Evolutionary conservation across 148 eudicot species (phyloP), one percentile per base, ranked within the genome.

Genomic region (Salicornia ramosissima): DNA sequence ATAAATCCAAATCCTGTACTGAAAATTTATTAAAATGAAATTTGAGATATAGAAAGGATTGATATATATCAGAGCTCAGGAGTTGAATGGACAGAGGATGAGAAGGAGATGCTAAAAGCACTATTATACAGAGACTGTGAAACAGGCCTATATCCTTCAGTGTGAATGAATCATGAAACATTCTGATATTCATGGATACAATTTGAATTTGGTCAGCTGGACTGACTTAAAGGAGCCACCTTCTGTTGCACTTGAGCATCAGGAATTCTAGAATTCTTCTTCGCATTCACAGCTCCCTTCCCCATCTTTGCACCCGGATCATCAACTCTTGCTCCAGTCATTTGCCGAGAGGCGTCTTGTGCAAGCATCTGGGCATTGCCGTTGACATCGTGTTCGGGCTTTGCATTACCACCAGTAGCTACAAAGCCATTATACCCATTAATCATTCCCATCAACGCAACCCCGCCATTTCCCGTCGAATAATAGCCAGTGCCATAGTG

Each of bases 401-500:
- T 73, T 25, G 65, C 75, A 51, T 55, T 78, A 5, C 15, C 42
- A 43, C 69, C 65, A 39, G 64, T 52, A 42, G 55, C 77, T 51
- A 60, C 19, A 19, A 56, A 25, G 18, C 64, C 70, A 16, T 54
- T 64, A 65, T 55, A 76, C 1, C 72, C 71, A 45, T 46, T 57
- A 61, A 70, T 64, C 63, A 71, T 63, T 34, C 79, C 79, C 80
- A 79, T 60, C 51, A 73, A 59, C 64, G 84, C 83, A 50, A 70
- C 77, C n/a, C 81, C 83, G 1, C 83, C 82, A 65, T 80, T 85
- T 25, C 81, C 71, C 28, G 83, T 34, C 11, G 89, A 78, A 77
- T 81, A 88, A 71, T 68, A 65, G 22, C 85, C 74, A 15, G 87
- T 68, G 29, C 75, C 83, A 72, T 82, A 80, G 10, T 85, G 80